Conservation (phyloP, 2,329 filamentous ascomycete genomes). For the Colletotrichum chrysophilum region DNA sequence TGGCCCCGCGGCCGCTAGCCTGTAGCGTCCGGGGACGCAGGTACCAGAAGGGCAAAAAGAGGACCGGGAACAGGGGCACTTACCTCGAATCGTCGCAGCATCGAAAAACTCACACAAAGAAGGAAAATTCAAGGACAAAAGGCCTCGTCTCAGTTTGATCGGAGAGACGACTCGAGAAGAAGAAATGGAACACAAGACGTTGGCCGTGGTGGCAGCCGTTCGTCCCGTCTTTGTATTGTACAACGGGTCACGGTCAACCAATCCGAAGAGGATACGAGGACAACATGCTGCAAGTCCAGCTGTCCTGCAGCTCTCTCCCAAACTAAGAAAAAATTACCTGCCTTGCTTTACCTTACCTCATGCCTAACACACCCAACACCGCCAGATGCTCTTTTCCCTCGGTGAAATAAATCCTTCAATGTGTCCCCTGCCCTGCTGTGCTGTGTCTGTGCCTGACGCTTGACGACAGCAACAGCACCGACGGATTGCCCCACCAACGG, state of each 20-base stretch:
- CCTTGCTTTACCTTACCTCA: neutral
- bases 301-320: constrained; percentile 9
- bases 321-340: neutral
- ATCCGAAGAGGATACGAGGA: neutral
- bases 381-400: neutral
- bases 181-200: neutral
- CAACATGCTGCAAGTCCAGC: constrained; percentile 16
- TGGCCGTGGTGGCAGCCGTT: neutral
- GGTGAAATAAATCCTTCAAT: neutral
- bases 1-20: neutral
- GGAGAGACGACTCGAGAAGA: neutral
- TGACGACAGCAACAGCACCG: neutral
- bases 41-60: constrained; percentile 1
- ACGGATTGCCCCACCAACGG: neutral
- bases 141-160: neutral
- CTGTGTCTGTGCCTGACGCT: neutral
- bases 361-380: neutral
- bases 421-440: neutral
- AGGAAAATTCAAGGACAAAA: neutral
- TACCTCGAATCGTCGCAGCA: neutral
- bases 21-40: constrained; percentile 14
- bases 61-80: neutral
- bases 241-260: neutral
- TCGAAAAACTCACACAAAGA: neutral
- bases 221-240: neutral